A percentile compares a stretch with the other conserved stretches of the same genome.
Conservation (phyloP, 108 stramenopile genomes). For the Pseudonitzschia multiseries region DNA sequence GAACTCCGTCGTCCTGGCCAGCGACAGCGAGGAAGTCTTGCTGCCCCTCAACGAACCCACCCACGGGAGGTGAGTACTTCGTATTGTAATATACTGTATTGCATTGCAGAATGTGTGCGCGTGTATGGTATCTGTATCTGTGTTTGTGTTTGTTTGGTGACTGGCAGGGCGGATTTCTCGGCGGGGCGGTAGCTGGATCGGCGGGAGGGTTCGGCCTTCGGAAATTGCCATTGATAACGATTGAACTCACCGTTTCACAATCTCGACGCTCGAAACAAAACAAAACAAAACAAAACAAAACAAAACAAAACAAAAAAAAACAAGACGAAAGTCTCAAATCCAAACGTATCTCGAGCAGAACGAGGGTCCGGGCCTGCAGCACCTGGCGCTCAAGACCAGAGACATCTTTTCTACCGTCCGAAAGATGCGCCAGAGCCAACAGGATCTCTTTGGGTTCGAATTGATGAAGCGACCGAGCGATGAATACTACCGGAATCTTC, state of each 20-base stretch:
- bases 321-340: conserved; percentile 65
- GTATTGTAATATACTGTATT: too few relatives aligned
- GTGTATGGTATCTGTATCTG: too few relatives aligned
- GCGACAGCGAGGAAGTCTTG: conserved; percentile 61
- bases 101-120: too few relatives aligned
- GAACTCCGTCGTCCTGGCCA: conserved; percentile 80
- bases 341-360: conserved; percentile 88
- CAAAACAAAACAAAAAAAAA: conserved; percentile 23
- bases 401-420: conserved; percentile 79
- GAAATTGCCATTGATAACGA: neutral
- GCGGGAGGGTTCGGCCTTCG: neutral
- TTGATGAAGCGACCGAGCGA: conserved; percentile 76
- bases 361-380: conserved; percentile 85
- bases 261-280: conserved; percentile 1
- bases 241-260: neutral
- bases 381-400: conserved; percentile 80
- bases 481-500: conserved; percentile 69
- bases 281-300: conserved; percentile 17
- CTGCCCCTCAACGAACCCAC: conserved; percentile 88
- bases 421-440: conserved; percentile 57
- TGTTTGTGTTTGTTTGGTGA: too few relatives aligned
- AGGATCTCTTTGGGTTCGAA: conserved; percentile 74
- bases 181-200: too few relatives aligned
- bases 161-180: too few relatives aligned
- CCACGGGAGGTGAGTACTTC: conserved; percentile 35